Percentiles rank a stretch among this genome's conserved stretches.
These are phyloP conservation scores for Arctium minus DNA, from an alignment of 129 eudicot genomes.

Conservation along the genomic window DNA sequence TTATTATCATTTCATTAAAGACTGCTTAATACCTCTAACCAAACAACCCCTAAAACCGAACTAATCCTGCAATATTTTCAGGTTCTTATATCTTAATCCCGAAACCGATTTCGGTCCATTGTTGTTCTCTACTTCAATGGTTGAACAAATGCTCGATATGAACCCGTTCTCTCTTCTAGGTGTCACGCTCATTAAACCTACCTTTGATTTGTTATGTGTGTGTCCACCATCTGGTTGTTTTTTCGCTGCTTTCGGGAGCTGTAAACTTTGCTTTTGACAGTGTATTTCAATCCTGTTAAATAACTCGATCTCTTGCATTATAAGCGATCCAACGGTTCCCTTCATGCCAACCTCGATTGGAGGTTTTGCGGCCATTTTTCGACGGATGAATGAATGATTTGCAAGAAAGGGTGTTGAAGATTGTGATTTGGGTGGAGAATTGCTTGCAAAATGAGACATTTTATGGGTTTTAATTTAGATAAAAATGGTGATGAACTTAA, in stretches of 20 bases:
- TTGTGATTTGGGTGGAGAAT: constrained; percentile 25
- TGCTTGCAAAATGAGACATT: constrained; percentile 26
- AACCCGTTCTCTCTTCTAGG: constrained; percentile 45
- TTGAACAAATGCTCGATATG: constrained; percentile 63
- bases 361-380: constrained; percentile 30
- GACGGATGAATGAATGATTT: constrained; percentile 8
- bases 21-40: too few relatives aligned
- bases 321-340: constrained; percentile 69
- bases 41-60: not conserved
- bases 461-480: not conserved
- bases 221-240: constrained; percentile 16
- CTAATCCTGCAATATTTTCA: constrained; percentile 24
- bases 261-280: constrained; percentile 10
- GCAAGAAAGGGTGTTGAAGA: constrained; percentile 13
- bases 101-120: constrained; percentile 33
- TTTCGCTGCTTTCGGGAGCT: not conserved
- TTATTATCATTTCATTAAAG: too few relatives aligned
- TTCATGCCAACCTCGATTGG: constrained; percentile 61
- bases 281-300: constrained; percentile 31
- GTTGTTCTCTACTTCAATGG: constrained; percentile 47
- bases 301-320: constrained; percentile 67
- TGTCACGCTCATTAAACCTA: constrained; percentile 11
- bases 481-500: not conserved
- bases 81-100: constrained; percentile 41
- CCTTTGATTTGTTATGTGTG: constrained; percentile 18